A percentile compares a stretch with the other conserved stretches of the same genome.
Conservation (phyloP, 805 yeast species). For the Candida lessepsii region DNA sequence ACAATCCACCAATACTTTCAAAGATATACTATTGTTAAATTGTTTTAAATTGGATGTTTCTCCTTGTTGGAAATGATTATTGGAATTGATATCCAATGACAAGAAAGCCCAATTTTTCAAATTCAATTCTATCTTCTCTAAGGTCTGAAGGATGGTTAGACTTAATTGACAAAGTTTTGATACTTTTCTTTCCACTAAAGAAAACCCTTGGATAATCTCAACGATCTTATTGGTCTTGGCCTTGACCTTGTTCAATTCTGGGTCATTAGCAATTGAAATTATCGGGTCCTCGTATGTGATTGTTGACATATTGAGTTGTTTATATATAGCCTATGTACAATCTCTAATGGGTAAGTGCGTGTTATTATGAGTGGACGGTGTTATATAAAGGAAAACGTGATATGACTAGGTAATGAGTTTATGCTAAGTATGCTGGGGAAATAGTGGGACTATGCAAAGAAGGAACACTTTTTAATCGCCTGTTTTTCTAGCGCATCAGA, state of each 20-base stretch:
- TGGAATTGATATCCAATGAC: conserved; percentile 49
- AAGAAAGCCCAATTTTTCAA: conserved; percentile 56
- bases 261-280: conserved; percentile 46
- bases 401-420: neutral
- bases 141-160: conserved; percentile 46
- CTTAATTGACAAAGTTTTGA: conserved; percentile 49
- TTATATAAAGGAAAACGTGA: too few relatives aligned
- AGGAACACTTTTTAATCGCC: too few relatives aligned
- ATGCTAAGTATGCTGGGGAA: neutral
- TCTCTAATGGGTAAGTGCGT: neutral
- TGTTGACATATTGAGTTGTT: conserved; percentile 2
- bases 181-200: conserved; percentile 41
- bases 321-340: too few relatives aligned
- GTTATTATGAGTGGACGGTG: neutral
- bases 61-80: conserved; percentile 33
- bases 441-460: neutral
- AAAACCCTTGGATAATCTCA: conserved; percentile 42
- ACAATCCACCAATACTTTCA: conserved; percentile 52
- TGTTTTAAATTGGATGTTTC: conserved; percentile 18
- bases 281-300: conserved; percentile 45
- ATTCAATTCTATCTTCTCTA: conserved; percentile 48
- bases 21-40: conserved; percentile 55
- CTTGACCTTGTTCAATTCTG: conserved; percentile 44
- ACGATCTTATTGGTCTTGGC: conserved; percentile 40
- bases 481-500: conserved; percentile 7